phyloP scores from a whole-genome alignment of 768 basidiomycete species.

The Lactifluus volemus region DNA sequence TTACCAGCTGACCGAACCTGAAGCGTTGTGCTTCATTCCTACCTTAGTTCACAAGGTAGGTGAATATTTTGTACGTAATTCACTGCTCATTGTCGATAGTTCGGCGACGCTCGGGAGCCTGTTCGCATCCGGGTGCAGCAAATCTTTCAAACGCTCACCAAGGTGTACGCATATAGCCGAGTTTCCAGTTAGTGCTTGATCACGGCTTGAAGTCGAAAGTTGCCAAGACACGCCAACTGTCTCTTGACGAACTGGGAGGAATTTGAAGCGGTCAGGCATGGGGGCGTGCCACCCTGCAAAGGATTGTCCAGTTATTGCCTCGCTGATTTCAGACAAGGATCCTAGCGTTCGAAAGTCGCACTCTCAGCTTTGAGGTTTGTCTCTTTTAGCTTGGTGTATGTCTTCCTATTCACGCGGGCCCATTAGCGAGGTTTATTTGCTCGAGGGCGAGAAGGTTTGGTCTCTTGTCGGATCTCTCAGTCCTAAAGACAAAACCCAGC shows the following conservation, averaged over 20 bases:
- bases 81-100: slow-evolving; percentile 36
- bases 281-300: slow-evolving; percentile 73
- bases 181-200: slow-evolving; percentile 78
- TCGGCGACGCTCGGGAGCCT: slow-evolving; percentile 86
- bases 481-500: slow-evolving; percentile 84
- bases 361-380: slow-evolving; percentile 70
- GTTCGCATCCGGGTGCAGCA: slow-evolving; percentile 72
- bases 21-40: slow-evolving; percentile 83
- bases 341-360: slow-evolving; percentile 83
- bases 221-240: slow-evolving; percentile 82
- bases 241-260: slow-evolving; percentile 70
- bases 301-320: slow-evolving; percentile 67
- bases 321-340: slow-evolving; percentile 85
- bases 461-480: slow-evolving; percentile 62
- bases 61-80: slow-evolving; percentile 24
- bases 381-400: slow-evolving; percentile 4
- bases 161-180: slow-evolving; percentile 88
- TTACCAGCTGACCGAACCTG: slow-evolving; percentile 76
- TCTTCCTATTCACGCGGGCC: background rate
- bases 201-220: slow-evolving; percentile 87
- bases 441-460: slow-evolving; percentile 85
- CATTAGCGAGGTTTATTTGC: slow-evolving; percentile 66
- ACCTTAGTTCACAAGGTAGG: slow-evolving; percentile 82
- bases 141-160: slow-evolving; percentile 77
- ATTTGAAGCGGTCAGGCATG: slow-evolving; percentile 80